Conservation (phyloP, 2,329 filamentous ascomycete species). For the Nannizzia gypsea region DNA sequence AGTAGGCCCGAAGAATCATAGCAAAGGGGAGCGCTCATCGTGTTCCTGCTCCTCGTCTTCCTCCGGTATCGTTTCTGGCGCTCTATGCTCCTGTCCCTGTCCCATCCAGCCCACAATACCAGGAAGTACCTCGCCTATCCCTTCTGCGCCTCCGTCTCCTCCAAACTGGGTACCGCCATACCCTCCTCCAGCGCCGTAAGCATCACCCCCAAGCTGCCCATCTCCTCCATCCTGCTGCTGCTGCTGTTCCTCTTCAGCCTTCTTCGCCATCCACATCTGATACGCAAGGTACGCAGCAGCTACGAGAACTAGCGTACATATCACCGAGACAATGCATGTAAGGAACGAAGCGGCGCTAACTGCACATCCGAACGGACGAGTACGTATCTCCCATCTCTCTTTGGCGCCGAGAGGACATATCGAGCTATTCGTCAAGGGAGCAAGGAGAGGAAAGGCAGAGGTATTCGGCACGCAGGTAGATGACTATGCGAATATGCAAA, state of each 20-base stretch:
- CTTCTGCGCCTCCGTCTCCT: background rate
- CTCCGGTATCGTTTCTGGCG: background rate
- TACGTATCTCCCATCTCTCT: slow-evolving; percentile 34
- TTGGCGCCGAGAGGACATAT: slow-evolving; percentile 31
- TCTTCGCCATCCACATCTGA: slow-evolving; percentile 10
- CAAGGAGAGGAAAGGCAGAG: slow-evolving; percentile 27
- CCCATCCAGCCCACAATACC: slow-evolving; percentile 6
- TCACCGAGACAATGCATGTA: slow-evolving; percentile 23
- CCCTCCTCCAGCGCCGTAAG: background rate
- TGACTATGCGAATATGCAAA: slow-evolving; percentile 20
- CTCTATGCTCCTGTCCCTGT: background rate
- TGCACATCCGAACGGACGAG: slow-evolving; percentile 29
- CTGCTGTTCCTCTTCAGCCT: slow-evolving; percentile 8
- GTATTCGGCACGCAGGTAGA: slow-evolving; percentile 31
- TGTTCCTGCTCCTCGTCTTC: slow-evolving; percentile 1
- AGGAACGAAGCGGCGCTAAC: slow-evolving; percentile 32
- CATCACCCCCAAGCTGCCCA: background rate
- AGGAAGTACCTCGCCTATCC: background rate
- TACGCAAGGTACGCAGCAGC: slow-evolving; percentile 1
- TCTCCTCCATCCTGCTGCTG: background rate
- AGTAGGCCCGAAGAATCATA: background rate
- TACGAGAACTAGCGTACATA: slow-evolving; percentile 21
- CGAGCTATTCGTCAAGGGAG: slow-evolving; percentile 24
- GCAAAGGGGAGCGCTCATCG: background rate
- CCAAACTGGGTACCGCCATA: background rate